Percentiles rank a stretch among this genome's conserved stretches.
Conservation (phyloP, 2,329 filamentous ascomycete species). For the Aschersonia sp. region DNA sequence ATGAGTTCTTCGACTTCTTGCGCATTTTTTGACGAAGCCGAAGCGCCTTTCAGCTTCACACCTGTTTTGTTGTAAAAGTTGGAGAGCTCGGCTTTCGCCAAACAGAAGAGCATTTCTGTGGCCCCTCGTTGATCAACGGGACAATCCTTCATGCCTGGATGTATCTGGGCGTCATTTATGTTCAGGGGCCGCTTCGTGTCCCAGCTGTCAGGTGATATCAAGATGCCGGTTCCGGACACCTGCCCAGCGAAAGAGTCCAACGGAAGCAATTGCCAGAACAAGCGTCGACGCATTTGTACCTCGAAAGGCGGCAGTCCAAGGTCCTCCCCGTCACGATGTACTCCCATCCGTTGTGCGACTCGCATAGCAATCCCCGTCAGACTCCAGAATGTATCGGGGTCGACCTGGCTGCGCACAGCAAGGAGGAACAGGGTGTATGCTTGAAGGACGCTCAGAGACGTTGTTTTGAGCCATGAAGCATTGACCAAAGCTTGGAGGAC, state of each 20-base stretch:
- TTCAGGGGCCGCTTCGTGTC: conserved; percentile 20
- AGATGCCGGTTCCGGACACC: conserved; percentile 12
- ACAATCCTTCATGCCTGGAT: conserved; percentile 17
- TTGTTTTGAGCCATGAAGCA: conserved; percentile 33
- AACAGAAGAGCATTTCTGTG: conserved; percentile 22
- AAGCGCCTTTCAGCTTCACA: conserved; percentile 1
- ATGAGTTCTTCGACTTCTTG: conserved; percentile 17
- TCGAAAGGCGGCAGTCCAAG: conserved; percentile 25
- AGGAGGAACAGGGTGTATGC: conserved; percentile 33
- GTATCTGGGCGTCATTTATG: conserved; percentile 22
- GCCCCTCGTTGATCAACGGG: conserved; percentile 13
- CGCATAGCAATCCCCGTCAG: conserved; percentile 33
- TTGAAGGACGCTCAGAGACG: conserved; percentile 37
- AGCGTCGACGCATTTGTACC: conserved; percentile 36
- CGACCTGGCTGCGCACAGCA: conserved; percentile 20
- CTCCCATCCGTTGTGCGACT: conserved; percentile 36
- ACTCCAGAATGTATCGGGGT: conserved; percentile 33
- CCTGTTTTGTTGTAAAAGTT: conserved; percentile 2
- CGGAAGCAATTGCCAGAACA: conserved; percentile 39
- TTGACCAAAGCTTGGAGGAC: conserved; percentile 32
- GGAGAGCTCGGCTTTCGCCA: conserved; percentile 9
- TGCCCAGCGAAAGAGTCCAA: conserved; percentile 15
- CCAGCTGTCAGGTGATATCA: conserved; percentile 9
- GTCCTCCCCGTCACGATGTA: conserved; percentile 30
- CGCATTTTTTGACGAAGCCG: conserved; percentile 5